Conservation (phyloP, 2,329 filamentous ascomycete genomes). For the Elsinoe fawcettii region DNA sequence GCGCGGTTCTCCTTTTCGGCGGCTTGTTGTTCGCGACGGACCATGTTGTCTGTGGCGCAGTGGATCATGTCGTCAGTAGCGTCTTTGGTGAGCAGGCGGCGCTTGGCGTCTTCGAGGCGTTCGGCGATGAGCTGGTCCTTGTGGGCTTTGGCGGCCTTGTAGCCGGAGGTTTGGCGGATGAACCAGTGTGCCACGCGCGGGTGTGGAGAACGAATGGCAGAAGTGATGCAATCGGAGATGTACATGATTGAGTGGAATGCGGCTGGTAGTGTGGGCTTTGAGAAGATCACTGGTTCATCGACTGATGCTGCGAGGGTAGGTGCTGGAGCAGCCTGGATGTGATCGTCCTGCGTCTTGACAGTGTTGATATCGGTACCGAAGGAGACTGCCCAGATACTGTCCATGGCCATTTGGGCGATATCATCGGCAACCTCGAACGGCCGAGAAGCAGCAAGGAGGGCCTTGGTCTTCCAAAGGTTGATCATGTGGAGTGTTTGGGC, state of each 20-base stretch:
- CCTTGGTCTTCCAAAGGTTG: conserved; percentile 28
- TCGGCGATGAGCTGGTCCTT: conserved; percentile 30
- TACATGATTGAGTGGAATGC: conserved; percentile 23
- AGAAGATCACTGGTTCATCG: conserved; percentile 19
- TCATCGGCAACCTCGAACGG: conserved; percentile 32
- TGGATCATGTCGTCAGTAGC: conserved; percentile 24
- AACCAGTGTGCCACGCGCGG: conserved; percentile 24
- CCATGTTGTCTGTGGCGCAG: conserved; percentile 32
- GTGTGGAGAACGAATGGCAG: conserved; percentile 20
- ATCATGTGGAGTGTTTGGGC: conserved; percentile 22
- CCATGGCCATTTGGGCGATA: conserved; percentile 31
- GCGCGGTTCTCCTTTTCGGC: conserved; percentile 30
- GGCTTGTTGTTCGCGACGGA: conserved; percentile 28
- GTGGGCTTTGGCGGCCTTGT: conserved; percentile 14
- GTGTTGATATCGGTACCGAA: conserved; percentile 32
- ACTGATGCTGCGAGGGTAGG: conserved; percentile 14
- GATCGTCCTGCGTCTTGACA: conserved; percentile 18
- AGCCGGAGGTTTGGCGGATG: conserved; percentile 13
- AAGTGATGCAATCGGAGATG: conserved; percentile 20
- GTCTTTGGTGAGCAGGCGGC: conserved; percentile 21
- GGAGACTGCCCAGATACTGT: conserved; percentile 34
- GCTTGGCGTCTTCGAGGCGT: conserved; percentile 28
- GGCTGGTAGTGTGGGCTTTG: conserved; percentile 21
- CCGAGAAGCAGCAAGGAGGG: conserved; percentile 23
- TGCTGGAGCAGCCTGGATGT: conserved; percentile 17